Base-by-base conservation (phyloP, 169 alveolate genomes). In the Cryptosporidium baileyi region DNA sequence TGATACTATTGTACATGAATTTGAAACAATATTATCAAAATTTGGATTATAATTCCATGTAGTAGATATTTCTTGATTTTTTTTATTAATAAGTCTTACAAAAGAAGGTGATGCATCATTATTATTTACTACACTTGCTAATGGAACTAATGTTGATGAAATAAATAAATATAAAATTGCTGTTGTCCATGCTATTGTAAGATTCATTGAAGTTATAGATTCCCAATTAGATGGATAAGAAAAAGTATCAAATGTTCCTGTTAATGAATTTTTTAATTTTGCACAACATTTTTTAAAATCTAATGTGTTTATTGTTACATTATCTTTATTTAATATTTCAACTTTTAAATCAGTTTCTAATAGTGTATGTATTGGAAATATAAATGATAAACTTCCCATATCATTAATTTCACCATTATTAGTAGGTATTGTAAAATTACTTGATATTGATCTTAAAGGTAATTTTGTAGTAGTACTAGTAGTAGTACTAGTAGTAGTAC, bases 181-280 rank as follows among this genome's bases (percentile, higher is more conserved):
- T 22, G 60, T 40, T 13, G 67, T 74, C 82, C 82, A 74, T 40
- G 82, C 82, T 19, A 74, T 17, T 26, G 82, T 74, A 0, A 74
- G 41, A 11, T 74, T 74, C 65, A 74, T 36, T 38, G 82, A 74
- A 11, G 65, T 74, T 22, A 74, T 49, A 11, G 67, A 74, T 30
- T 74, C 67, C 82, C 82, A 74, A n/a, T 74, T 57, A 36, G 59
- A 54, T 5, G 82, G 67, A 41, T 74, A 74, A n/a, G 52, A n/a
- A 74, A 74, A 54, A 4, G 63, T 74, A 74, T 74, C 82, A 57
- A 74, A 74, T 22, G 49, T 36, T 5, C 82, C 82, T 8, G 57
- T 74, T 11, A 54, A 40, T 38, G 54, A 8, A 9, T 57, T 57
- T 24, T 22, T 54, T 3, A 74, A 24, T 54, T 74, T 74, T 49